phyloP scores from a whole-genome alignment of 768 basidiomycete genomes.

The Calocybe indica region DNA sequence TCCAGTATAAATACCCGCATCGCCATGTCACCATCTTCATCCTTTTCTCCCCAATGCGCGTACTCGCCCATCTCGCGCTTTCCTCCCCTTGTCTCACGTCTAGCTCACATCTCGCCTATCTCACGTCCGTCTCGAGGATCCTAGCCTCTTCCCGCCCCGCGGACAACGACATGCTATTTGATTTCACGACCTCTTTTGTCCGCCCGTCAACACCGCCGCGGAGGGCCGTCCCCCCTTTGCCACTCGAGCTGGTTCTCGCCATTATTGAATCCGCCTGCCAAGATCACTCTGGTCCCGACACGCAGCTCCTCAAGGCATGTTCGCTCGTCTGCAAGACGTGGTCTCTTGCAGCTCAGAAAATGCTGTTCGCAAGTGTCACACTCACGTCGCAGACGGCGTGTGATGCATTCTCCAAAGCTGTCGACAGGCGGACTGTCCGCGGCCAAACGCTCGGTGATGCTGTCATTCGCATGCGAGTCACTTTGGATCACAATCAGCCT shows the following conservation, averaged over 20 bases:
- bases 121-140: conserved; percentile 13
- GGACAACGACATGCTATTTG: conserved; percentile 32
- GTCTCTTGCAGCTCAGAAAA: conserved; percentile 57
- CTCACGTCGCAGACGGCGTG: conserved; percentile 50
- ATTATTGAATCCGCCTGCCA: conserved; percentile 56
- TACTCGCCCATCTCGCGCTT: conserved; percentile 6
- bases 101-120: conserved; percentile 12
- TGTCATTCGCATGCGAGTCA: conserved; percentile 47
- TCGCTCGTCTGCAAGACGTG: conserved; percentile 64
- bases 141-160: conserved; percentile 16
- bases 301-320: conserved; percentile 42
- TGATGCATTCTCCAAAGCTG: conserved; percentile 46
- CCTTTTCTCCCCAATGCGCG: conserved; percentile 8
- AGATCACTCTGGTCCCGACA: conserved; percentile 28
- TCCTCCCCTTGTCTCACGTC: conserved; percentile 16
- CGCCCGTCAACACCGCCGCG: conserved; percentile 17
- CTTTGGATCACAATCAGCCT: conserved; percentile 67
- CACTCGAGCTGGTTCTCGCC: conserved; percentile 56
- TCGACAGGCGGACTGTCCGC: conserved; percentile 38
- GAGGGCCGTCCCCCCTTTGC: conserved; percentile 28
- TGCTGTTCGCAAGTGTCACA: conserved; percentile 54
- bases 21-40: conserved; percentile 12
- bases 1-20: conserved; percentile 18
- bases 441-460: conserved; percentile 47
- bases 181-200: conserved; percentile 23